Base-by-base conservation (phyloP, 2,329 filamentous ascomycete genomes). In the Penicillium glabrum region DNA sequence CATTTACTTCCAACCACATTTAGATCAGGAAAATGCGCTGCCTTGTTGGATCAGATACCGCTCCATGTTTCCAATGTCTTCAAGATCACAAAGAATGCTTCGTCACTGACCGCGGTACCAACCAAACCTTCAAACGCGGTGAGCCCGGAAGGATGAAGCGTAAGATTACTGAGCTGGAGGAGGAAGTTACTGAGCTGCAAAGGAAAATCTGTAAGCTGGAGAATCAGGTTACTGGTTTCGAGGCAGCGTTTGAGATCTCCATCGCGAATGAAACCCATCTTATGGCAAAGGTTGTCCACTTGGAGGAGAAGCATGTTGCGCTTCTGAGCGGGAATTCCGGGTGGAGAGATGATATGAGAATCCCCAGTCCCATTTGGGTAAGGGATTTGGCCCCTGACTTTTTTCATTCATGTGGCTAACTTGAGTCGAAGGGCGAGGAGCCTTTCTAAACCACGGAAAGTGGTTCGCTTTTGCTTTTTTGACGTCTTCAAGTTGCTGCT, bases 31-130 rank as follows among this genome's bases (percentile, higher is more conserved):
- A 51, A 26, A n/a, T 41, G 2, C 46, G 46, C 29, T 55, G 53
- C 39, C 37, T 43, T 47, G 11, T 19, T 35, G 19, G 14, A 16
- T 14, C 21, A n/a, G 37, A 26, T 14, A 13, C 24, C 11, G 14
- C 3, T 9, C 5, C 9, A 19, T 51, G 49, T 45, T 3, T 59
- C 66, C 45, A 13, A 41, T 14, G 31, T 46, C 8, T 8, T 0
- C 14, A 19, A 8, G 43, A 26, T 2, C 51, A 56, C 10, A 11
- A 60, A 1, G 45, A 53, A 1, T 73, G 70, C 49, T 57, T 51
- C 5, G 56, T 63, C 6, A 69, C 69, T n/a, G 64, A 71, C 47
- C 62, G 57, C 8, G 60, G 67, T 19, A 67, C 63, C 7, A 61
- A 60, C 3, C 50, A 58, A 23, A 63, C 64, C 1, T 53, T 51